Evolutionary conservation across 1,284 basidiomycete genomes (phyloP).

Genomic region (Boletellus dicymbophilus): DNA sequence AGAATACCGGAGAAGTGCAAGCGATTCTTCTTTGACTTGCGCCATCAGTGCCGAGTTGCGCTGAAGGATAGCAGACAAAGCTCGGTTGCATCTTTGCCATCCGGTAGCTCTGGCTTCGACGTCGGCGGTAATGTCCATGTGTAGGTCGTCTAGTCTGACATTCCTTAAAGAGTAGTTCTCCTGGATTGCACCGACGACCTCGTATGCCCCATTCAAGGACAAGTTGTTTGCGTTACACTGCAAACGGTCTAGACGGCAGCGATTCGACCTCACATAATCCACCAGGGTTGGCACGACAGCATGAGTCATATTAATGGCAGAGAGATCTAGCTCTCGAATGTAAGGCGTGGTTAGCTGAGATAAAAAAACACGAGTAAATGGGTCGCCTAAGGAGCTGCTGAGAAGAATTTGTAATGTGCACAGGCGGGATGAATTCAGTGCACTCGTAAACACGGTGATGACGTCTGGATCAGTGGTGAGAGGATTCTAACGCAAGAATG

Average conservation of each 20-base stretch:
- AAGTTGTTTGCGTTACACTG: constrained; percentile 34
- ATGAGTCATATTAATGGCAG: constrained; percentile 51
- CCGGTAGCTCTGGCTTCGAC: constrained; percentile 32
- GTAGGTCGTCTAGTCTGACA: constrained; percentile 49
- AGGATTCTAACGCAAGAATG: constrained; percentile 25
- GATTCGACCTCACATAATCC: constrained; percentile 52
- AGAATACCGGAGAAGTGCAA: constrained; percentile 52
- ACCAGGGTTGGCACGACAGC: constrained; percentile 45
- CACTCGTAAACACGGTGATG: constrained; percentile 32
- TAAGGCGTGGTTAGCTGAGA: constrained; percentile 45
- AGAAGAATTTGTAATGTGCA: constrained; percentile 34
- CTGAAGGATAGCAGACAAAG: constrained; percentile 41
- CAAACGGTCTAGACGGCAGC: constrained; percentile 28
- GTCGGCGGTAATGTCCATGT: constrained; percentile 14
- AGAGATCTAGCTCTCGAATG: constrained; percentile 58
- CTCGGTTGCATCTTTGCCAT: constrained; percentile 35
- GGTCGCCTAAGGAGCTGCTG: constrained; percentile 38
- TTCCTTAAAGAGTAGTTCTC: constrained; percentile 52
- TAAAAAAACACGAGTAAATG: constrained; percentile 52
- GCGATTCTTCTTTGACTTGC: constrained; percentile 48
- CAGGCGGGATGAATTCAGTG: constrained; percentile 31
- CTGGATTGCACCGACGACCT: constrained; percentile 46
- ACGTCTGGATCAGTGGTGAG: constrained; percentile 24
- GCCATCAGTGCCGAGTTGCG: constrained; percentile 37
- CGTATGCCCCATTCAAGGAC: constrained; percentile 35